phyloP scores from a whole-genome alignment of 305 asterid genomes.

The Fraxinus albicans region DNA sequence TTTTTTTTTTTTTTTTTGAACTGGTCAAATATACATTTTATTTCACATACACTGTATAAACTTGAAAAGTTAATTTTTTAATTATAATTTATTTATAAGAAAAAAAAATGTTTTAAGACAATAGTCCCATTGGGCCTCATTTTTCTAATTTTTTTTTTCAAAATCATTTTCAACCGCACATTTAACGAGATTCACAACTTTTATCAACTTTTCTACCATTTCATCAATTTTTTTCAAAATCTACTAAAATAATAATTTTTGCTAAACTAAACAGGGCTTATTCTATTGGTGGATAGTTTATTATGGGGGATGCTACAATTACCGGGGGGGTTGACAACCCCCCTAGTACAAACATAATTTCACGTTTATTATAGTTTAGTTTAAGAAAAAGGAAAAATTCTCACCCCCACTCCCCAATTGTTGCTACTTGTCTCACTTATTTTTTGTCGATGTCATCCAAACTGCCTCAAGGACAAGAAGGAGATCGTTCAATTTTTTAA shows the following conservation, averaged over 20 bases:
- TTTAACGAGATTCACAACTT: too few species aligned
- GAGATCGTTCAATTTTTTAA: too few species aligned
- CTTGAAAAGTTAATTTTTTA: not conserved
- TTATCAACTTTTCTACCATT: too few species aligned
- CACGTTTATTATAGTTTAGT: not conserved
- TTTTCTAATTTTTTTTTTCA: too few species aligned
- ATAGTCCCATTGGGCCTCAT: not conserved
- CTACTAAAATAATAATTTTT: not conserved
- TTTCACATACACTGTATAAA: not conserved
- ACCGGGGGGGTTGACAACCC: too few species aligned
- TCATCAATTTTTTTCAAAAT: too few species aligned
- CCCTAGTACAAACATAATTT: too few species aligned
- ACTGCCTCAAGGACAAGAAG: not conserved
- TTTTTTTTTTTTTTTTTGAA: too few species aligned
- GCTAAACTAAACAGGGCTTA: not conserved
- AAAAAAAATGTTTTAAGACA: not conserved
- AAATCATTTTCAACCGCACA: not conserved
- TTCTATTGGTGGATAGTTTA: not conserved
- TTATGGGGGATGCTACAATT: too few species aligned
- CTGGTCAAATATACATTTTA: too few species aligned
- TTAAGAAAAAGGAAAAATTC: not conserved
- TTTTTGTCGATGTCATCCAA: not conserved
- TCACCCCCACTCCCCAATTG: not conserved
- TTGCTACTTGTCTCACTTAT: not conserved
- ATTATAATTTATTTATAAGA: too few species aligned